Evolutionary conservation across 495 filamentous ascomycete species (phyloP).

Genomic region (Xylaria cubensis): DNA sequence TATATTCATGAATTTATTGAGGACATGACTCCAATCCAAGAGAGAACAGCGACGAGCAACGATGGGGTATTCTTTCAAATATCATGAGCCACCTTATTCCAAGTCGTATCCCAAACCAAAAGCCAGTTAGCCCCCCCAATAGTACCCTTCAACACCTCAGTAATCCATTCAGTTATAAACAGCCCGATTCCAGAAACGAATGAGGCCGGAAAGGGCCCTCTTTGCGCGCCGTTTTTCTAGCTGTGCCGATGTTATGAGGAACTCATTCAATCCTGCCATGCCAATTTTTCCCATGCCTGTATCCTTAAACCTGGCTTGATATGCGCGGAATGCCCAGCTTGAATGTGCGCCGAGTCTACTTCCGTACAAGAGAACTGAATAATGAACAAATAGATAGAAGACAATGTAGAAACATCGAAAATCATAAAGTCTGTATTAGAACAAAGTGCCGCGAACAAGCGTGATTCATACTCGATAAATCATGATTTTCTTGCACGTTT

Average conservation of each 20-base stretch:
- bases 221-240: constrained; percentile 25
- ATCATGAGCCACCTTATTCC: constrained; percentile 16
- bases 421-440: not conserved
- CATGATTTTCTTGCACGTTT: constrained; percentile 37
- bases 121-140: not conserved
- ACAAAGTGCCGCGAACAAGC: not conserved
- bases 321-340: not conserved
- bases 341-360: not conserved
- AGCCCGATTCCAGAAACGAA: constrained; percentile 11
- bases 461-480: not conserved
- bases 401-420: not conserved
- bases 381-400: not conserved
- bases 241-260: constrained; percentile 13
- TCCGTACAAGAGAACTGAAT: constrained; percentile 6
- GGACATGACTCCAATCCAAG: not conserved
- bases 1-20: constrained; percentile 13
- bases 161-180: constrained; percentile 9
- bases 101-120: not conserved
- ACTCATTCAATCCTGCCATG: constrained; percentile 11
- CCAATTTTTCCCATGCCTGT: constrained; percentile 21
- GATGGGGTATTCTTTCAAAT: constrained; percentile 19
- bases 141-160: constrained; percentile 14
- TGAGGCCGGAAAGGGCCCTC: not conserved
- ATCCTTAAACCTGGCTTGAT: constrained; percentile 12
- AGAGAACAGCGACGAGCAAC: not conserved